phyloP scores from a whole-genome alignment of 345 rosid species.

The Hibiscus trionum region DNA sequence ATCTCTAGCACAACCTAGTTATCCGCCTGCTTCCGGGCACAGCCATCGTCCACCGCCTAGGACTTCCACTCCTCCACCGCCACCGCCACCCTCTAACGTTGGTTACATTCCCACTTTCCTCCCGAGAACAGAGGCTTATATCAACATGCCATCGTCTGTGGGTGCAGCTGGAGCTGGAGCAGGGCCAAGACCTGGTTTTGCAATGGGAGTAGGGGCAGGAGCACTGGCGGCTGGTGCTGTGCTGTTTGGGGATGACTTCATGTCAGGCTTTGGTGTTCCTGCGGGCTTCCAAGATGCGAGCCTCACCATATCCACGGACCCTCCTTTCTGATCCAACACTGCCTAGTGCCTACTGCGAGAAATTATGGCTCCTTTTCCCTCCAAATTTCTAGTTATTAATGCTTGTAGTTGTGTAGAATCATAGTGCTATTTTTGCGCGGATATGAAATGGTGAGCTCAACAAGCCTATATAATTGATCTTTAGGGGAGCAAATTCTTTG shows the following conservation, averaged over 20 bases:
- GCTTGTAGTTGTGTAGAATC: no score
- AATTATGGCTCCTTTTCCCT: no score
- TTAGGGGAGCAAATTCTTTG: no score
- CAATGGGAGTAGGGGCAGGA: conserved; percentile 53
- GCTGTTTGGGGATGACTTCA: conserved; percentile 58
- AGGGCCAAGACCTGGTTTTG: conserved; percentile 40
- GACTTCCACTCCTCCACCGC: conserved; percentile 35
- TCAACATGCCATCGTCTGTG: conserved; percentile 37
- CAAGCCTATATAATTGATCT: no score
- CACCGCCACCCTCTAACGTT: conserved; percentile 33
- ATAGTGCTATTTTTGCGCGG: no score
- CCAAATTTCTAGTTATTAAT: no score
- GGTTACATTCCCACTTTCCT: conserved; percentile 45
- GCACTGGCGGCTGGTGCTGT: conserved; percentile 68
- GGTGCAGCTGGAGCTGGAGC: conserved; percentile 16
- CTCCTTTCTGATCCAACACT: conserved; percentile 33
- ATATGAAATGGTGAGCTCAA: no score
- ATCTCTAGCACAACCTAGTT: conserved; percentile 20
- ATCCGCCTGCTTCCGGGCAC: conserved; percentile 24
- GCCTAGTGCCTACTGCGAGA: background rate
- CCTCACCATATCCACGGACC: conserved; percentile 41
- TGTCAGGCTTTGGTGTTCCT: conserved; percentile 54
- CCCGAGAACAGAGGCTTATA: conserved; percentile 23
- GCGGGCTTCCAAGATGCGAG: conserved; percentile 41
- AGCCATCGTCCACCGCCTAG: conserved; percentile 33